Percentiles rank a stretch among this genome's conserved stretches.
These are phyloP conservation scores for Glycine latifolia DNA, from an alignment of 306 rosid species.

Conservation along the genomic window DNA sequence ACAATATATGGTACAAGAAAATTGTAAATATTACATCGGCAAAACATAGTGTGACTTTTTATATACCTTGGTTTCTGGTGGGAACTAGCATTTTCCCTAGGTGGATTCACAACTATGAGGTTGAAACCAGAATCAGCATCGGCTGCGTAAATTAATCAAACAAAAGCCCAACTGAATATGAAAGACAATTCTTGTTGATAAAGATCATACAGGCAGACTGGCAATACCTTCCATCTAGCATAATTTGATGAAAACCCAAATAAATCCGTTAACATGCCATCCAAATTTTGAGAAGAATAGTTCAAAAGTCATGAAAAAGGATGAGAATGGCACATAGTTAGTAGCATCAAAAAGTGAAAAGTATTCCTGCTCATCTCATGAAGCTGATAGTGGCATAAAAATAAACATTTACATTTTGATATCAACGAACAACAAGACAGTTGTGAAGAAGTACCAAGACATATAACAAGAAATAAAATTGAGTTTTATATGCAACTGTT, in stretches of 20 bases:
- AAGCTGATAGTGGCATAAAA: background rate
- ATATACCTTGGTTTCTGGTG: constrained; percentile 75
- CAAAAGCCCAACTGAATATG: background rate
- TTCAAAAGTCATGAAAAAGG: constrained; percentile 13
- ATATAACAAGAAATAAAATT: constrained; percentile 40
- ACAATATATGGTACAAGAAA: constrained; percentile 1
- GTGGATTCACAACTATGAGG: constrained; percentile 86
- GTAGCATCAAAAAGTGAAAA: too few relatives aligned
- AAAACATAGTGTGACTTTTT: background rate
- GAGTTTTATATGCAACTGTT: constrained; percentile 54
- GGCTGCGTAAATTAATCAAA: constrained; percentile 51
- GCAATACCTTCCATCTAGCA: constrained; percentile 35
- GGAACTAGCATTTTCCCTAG: constrained; percentile 98
- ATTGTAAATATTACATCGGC: background rate
- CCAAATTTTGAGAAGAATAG: constrained; percentile 18
- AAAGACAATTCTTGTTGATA: background rate
- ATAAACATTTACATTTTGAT: background rate
- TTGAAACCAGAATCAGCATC: constrained; percentile 72
- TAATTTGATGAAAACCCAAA: constrained; percentile 5
- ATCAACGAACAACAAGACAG: constrained; percentile 19
- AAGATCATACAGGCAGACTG: constrained; percentile 38
- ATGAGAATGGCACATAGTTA: background rate
- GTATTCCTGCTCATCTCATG: too few relatives aligned
- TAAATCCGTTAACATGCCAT: constrained; percentile 31
- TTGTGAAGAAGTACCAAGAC: background rate